Base-by-base conservation (phyloP, 1,139 yeast species). In the Candida mesenterica region DNA sequence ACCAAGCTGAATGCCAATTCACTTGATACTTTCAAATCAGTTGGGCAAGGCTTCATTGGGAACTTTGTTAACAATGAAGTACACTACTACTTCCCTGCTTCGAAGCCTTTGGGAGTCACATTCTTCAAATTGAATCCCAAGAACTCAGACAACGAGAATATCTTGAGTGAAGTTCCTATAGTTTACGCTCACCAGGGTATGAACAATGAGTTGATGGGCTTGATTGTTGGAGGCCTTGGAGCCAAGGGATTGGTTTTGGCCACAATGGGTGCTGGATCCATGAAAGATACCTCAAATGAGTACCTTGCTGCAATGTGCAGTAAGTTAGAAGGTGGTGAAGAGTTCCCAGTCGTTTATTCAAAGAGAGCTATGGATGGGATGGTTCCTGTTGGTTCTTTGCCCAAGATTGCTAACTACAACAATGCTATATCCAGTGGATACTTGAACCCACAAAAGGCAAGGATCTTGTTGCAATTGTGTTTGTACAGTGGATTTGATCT, bases 1-100 rank as follows among this genome's bases (percentile, higher is more conserved):
- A 81, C 85, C 41, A 81, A 81, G 55, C 73, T 83, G 20, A 80
- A 80, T 48, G 85, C 87, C 17, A 81, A 81, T 53, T 72, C 82
- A 5, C 62, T 81, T 37, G 87, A 81, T 50, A 79, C 87, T 4
- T 81, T 81, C 60, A 80, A 80, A 52, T 69, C 77, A 5, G 75
- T 77, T 16, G 82, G 84, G 40, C 86, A 80, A 51, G 88, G 88
- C 2, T 80, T 79, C 52, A 57, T 81, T 44, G 88, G 88, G 3
- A 79, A 77, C 46, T 80, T 81, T 53, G 84, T 81, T 27, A 78
- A 79, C 49, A 78, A 80, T 41, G 78, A 77, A 49, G 73, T 80
- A 19, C 81, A 77, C 49, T 81, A 75, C 52, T 79, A 77, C 50
- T 80, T 70, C 50, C 86, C 86, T 22, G 75, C 84, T 1, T 71